Base-by-base conservation (phyloP, 805 yeast genomes). In the Ogataea saltuana region DNA sequence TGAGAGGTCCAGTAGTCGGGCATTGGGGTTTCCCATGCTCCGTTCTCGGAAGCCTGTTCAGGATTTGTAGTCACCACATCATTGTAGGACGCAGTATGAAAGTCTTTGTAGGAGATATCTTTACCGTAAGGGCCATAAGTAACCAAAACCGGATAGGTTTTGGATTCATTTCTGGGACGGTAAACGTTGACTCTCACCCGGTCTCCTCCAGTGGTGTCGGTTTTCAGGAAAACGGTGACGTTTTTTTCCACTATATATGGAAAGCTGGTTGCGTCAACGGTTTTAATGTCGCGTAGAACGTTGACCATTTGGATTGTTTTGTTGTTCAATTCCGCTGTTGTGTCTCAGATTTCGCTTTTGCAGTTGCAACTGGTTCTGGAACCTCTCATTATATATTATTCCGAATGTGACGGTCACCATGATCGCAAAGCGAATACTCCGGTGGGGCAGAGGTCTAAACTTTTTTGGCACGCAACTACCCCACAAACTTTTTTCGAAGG, bases 81-180 rank as follows among this genome's bases (percentile, higher is more conserved):
- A 12, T 42, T 35, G 33, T 42, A 42, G 3, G 45, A 42, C 3
- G 45, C 27, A 10, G 45, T 33, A 26, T 42, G 45, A 21, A 42
- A 42, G 7, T 17, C 26, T 19, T 29, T 32, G 21, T 42, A 42
- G 12, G 45, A 34, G 22, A 42, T 42, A 17, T 42, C 45, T 26
- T 42, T 42, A 10, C 45, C 45, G 27, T 42, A 42, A 4, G 45
- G 45, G 3, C 45, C 45, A 21, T 42, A 42, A 8, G 45, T 42
- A 12, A 42, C 26, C 28, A 42, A 22, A 7, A 25, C 41, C 4
- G 45, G 45, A 36, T 42, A 42, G 4, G 21, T 31, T 16, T 30
- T 18, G 5, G 41, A 19, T 23, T 42, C 45, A 16, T 42, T 41
- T 25, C 36, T 42, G 10, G 45, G 45, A 30, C 45, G 41, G 20